Conservation (phyloP, 140 eudicot species). For the Oenanthe javanica region DNA sequence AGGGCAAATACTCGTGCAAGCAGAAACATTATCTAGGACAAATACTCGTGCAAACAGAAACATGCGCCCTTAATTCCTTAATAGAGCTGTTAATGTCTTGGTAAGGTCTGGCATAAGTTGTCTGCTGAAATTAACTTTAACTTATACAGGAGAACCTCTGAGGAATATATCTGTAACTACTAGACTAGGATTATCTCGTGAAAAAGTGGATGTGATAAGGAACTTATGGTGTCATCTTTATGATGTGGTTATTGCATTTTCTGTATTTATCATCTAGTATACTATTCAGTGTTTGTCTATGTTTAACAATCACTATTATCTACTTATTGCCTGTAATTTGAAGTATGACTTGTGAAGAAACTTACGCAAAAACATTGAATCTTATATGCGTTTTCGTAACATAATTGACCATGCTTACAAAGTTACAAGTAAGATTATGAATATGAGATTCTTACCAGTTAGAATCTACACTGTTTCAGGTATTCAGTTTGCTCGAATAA, state of each 20-base stretch:
- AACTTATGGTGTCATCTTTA: neutral
- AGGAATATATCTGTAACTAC: neutral
- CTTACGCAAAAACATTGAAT: neutral
- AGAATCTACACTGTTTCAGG: slow-evolving; percentile 8
- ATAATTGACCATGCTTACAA: too few species aligned
- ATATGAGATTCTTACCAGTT: neutral
- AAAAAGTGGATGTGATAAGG: neutral
- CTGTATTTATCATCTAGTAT: neutral
- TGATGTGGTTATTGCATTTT: neutral
- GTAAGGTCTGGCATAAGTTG: neutral
- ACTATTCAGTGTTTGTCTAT: neutral
- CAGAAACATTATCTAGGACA: neutral
- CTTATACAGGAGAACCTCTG: neutral
- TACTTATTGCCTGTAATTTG: neutral
- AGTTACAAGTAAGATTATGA: neutral
- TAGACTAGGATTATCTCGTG: neutral
- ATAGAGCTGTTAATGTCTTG: neutral
- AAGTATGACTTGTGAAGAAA: neutral
- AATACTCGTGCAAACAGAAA: too few species aligned
- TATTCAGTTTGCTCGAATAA: neutral
- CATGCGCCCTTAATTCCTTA: neutral
- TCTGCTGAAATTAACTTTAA: neutral
- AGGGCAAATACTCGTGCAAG: neutral
- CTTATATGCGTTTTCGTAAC: neutral
- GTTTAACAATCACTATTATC: neutral